Percentiles rank a stretch among this genome's conserved stretches.
Conservation (phyloP, 2,329 filamentous ascomycete genomes). For the Shiraia sp. region DNA sequence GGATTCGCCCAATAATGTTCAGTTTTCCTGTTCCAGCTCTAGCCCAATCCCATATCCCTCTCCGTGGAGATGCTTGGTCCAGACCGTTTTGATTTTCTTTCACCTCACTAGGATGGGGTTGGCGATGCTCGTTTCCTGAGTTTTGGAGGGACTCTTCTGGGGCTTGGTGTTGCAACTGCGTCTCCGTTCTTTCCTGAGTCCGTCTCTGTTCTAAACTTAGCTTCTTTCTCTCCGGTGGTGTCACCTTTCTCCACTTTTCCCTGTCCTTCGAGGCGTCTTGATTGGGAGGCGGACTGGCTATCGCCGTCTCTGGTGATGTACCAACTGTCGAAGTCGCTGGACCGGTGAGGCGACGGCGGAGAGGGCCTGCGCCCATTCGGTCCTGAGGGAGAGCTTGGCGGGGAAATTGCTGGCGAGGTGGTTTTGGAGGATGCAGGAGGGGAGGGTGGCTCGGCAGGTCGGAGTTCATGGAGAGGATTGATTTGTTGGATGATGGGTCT, state of each 20-base stretch:
- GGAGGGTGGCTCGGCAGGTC: conserved; percentile 35
- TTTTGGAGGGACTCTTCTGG: conserved; percentile 41
- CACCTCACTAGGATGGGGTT: conserved; percentile 13
- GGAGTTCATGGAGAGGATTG: conserved; percentile 31
- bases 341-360: conserved; percentile 42
- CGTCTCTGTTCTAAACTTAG: conserved; percentile 6
- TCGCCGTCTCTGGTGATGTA: conserved; percentile 37
- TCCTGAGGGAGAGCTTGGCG: conserved; percentile 39
- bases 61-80: conserved; percentile 20
- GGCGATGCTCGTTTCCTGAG: conserved; percentile 37
- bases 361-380: conserved; percentile 32
- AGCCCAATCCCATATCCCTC: conserved; percentile 42
- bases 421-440: conserved; percentile 32
- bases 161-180: conserved; percentile 29
- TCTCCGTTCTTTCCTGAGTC: conserved; percentile 12
- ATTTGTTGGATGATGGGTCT: conserved; percentile 38
- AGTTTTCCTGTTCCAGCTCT: conserved; percentile 32
- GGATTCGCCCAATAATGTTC: conserved; percentile 33
- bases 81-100: conserved; percentile 6
- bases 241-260: conserved; percentile 27
- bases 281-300: conserved; percentile 28
- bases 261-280: conserved; percentile 25
- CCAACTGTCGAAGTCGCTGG: conserved; percentile 40
- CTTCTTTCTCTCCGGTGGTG: conserved; percentile 27
- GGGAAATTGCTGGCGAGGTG: conserved; percentile 27